Percentiles rank a stretch among this genome's conserved stretches.
These are phyloP conservation scores for Gigaspora rosea DNA, from an alignment of 192 early-diverging fungal species.

Conservation along the genomic window DNA sequence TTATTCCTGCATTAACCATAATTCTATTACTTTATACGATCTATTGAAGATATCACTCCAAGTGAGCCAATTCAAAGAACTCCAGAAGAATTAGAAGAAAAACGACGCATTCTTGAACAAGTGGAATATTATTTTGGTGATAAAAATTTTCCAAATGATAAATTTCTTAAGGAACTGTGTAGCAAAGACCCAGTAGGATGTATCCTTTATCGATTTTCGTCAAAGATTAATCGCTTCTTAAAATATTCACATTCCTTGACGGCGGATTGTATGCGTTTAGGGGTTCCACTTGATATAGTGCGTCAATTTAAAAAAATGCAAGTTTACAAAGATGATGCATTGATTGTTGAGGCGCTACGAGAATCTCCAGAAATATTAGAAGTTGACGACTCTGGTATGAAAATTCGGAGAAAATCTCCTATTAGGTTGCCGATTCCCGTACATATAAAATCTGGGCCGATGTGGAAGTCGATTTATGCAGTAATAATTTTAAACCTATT, in stretches of 20 bases:
- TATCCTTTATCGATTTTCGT: constrained; percentile 36
- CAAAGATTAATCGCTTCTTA: not conserved
- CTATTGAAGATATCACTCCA: not conserved
- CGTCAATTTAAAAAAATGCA: constrained; percentile 62
- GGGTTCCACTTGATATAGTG: constrained; percentile 51
- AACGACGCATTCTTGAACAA: constrained; percentile 57
- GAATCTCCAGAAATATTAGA: constrained; percentile 56
- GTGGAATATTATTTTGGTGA: constrained; percentile 70
- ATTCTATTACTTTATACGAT: too few relatives aligned
- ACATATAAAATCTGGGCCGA: constrained; percentile 6
- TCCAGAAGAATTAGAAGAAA: constrained; percentile 31
- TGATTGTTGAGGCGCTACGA: constrained; percentile 56
- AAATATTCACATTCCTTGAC: not conserved
- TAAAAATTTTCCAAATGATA: constrained; percentile 58
- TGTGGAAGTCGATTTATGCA: constrained; percentile 51
- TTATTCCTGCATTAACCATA: too few relatives aligned
- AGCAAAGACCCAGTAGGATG: constrained; percentile 49
- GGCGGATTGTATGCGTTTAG: constrained; percentile 15
- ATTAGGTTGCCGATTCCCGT: not conserved
- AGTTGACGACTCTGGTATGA: constrained; percentile 49
- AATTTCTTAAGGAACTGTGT: constrained; percentile 49
- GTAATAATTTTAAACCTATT: constrained; percentile 35
- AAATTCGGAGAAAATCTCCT: constrained; percentile 49
- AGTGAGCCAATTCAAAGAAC: not conserved
- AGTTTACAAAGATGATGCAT: constrained; percentile 42